These are phyloP conservation scores for Graphilbum ipis-grandicollis DNA, from an alignment of 2,329 filamentous ascomycete species.

Conservation along the genomic window DNA sequence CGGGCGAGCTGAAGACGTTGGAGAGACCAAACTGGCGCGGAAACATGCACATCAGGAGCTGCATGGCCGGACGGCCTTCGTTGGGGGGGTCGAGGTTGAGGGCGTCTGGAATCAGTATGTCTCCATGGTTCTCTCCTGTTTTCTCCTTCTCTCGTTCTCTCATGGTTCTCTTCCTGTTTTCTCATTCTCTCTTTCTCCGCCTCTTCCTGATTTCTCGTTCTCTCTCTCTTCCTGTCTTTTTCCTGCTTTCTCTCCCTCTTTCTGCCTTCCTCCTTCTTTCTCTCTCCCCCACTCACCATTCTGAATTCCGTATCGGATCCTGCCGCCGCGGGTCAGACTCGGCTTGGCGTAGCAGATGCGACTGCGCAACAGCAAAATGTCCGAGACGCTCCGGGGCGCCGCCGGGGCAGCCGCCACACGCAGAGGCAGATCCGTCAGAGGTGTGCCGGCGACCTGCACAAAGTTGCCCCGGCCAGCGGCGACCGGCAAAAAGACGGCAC, in stretches of 20 bases:
- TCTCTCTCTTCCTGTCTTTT: no score
- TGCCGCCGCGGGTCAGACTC: slow-evolving; percentile 47
- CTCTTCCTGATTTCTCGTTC: no score
- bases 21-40: slow-evolving; percentile 78
- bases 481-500: slow-evolving; percentile 55
- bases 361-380: slow-evolving; percentile 61
- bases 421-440: slow-evolving; percentile 4
- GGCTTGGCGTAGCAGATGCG: slow-evolving; percentile 76
- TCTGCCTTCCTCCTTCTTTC: background rate
- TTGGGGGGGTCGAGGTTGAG: no score
- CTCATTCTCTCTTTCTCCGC: no score
- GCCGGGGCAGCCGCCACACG: background rate
- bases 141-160: no score
- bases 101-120: slow-evolving; percentile 40
- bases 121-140: background rate
- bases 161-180: no score
- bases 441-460: slow-evolving; percentile 58
- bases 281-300: slow-evolving; percentile 14
- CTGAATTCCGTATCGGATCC: slow-evolving; percentile 56
- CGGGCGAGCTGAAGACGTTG: slow-evolving; percentile 69
- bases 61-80: no score
- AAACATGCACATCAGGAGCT: slow-evolving; percentile 84
- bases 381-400: slow-evolving; percentile 21
- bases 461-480: slow-evolving; percentile 45
- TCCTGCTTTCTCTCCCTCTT: no score